A percentile compares a stretch with the other conserved stretches of the same genome.
These are phyloP conservation scores for Evernia prunastri DNA, from an alignment of 495 filamentous ascomycete genomes.

Conservation along the genomic window DNA sequence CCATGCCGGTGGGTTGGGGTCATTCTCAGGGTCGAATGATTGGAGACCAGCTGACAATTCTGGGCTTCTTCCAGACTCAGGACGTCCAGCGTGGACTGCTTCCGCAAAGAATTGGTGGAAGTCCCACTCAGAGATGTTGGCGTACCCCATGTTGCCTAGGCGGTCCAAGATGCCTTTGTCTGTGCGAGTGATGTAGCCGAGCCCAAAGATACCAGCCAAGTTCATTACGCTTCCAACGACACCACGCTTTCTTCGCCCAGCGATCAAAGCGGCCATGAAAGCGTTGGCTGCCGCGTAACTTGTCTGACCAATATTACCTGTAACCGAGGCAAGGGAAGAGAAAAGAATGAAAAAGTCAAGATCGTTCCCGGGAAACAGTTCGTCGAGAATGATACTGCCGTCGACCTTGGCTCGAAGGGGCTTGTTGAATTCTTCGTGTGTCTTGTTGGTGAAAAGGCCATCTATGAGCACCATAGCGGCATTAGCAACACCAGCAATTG, in stretches of 20 bases:
- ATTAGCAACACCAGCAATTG: slow-evolving; percentile 26
- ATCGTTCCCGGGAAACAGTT: slow-evolving; percentile 15
- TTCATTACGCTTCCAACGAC: slow-evolving; percentile 22
- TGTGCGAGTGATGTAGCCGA: slow-evolving; percentile 37
- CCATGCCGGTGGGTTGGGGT: slow-evolving; percentile 3
- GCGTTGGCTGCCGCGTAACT: slow-evolving; percentile 56
- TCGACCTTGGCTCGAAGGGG: slow-evolving; percentile 28
- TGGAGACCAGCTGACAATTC: slow-evolving; percentile 1
- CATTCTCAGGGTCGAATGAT: neutral
- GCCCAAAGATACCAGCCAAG: slow-evolving; percentile 26
- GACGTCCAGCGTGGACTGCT: slow-evolving; percentile 39
- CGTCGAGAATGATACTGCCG: slow-evolving; percentile 28
- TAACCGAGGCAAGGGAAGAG: slow-evolving; percentile 45
- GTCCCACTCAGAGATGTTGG: slow-evolving; percentile 22
- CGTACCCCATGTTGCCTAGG: slow-evolving; percentile 27
- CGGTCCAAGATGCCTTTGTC: slow-evolving; percentile 10
- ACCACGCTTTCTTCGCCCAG: slow-evolving; percentile 28
- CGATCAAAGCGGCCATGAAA: slow-evolving; percentile 38
- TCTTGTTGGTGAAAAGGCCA: slow-evolving; percentile 18
- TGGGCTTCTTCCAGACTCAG: neutral
- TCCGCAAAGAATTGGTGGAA: slow-evolving; percentile 46
- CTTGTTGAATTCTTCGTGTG: slow-evolving; percentile 16
- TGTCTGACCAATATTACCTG: slow-evolving; percentile 51
- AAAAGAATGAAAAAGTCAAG: slow-evolving; percentile 60
- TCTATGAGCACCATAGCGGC: slow-evolving; percentile 26